Base-by-base conservation (phyloP, 306 rosid genomes). In the Vigna unguiculata region DNA sequence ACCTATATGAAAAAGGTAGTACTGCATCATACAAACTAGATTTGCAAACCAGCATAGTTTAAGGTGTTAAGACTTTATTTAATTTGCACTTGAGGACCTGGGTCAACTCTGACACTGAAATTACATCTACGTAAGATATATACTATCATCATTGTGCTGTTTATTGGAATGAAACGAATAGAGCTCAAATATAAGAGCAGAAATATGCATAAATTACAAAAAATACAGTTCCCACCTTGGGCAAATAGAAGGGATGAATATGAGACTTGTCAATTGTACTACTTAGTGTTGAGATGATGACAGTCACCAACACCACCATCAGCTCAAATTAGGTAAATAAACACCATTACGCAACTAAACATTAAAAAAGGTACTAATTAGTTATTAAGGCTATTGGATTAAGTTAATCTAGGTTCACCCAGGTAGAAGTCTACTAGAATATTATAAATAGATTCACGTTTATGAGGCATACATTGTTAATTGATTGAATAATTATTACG, bases 151-250 rank as follows among this genome's bases (percentile, higher is more conserved):
- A 28, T 62, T 79, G 72, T 6, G 2, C 61, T 20, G 8, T 41
- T 76, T 43, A 14, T 40, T 55, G 45, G 20, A 52, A 62, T 62
- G 25, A 38, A 70, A 60, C 12, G 12, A 14, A 15, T 25, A 60
- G 24, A 46, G 54, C 8, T 60, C 77, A 48, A 49, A 60, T 16
- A 47, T 21, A 70, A 36, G 71, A 54, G 72, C 76, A 48, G 21
- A 78, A 62, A 52, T 24, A 53, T 48, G 32, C 43, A 72, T n/a
- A 22, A 20, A 77, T 9, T 43, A 58, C 61, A 64, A 63, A 40
- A 64, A 71, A 24, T 9, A 43, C 43, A 53, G 75, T 64, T 77
- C 63, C 63, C 28, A 64, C 38, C 52, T 32, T 65, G 79, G 58
- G 71, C 54, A 82, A 53, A 20, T 17, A 75, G 14, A 65, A 57